A percentile compares a stretch with the other conserved stretches of the same genome.
These are phyloP conservation scores for Saccharum officinarum DNA, from an alignment of 176 grass and related monocot species.

Conservation along the genomic window DNA sequence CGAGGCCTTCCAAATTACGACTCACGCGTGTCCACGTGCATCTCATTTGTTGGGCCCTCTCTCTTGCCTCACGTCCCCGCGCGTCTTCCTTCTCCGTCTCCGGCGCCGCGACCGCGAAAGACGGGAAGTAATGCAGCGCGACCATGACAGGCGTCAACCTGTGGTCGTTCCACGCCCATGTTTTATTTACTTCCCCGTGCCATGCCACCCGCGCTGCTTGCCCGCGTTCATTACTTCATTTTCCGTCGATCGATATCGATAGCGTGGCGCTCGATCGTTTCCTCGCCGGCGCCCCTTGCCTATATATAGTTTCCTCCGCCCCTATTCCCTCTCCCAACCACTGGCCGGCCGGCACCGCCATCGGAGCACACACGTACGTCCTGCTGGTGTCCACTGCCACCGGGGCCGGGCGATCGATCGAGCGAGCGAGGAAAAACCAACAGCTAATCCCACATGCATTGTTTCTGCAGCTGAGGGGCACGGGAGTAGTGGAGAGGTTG, in stretches of 20 bases:
- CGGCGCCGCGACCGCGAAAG: too few relatives aligned
- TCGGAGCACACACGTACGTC: not conserved
- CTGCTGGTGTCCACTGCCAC: not conserved
- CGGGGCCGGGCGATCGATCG: not conserved
- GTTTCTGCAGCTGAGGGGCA: not conserved
- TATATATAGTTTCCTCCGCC: constrained; percentile 17
- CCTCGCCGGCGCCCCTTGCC: not conserved
- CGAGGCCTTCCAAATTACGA: too few relatives aligned
- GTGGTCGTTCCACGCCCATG: not conserved
- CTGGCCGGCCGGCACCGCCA: constrained; percentile 16
- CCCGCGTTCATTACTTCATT: not conserved
- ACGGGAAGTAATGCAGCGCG: too few relatives aligned
- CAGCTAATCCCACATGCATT: not conserved
- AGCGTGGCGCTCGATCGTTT: not conserved
- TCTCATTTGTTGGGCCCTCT: too few relatives aligned
- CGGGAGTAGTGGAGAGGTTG: not conserved
- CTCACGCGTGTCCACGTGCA: too few relatives aligned
- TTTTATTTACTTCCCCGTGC: not conserved
- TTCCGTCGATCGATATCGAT: constrained; percentile 18
- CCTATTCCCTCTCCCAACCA: constrained; percentile 46
- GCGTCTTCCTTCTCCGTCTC: too few relatives aligned
- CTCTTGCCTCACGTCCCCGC: too few relatives aligned
- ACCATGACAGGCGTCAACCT: constrained; percentile 16
- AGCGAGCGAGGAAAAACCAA: not conserved
- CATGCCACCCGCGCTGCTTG: not conserved